Evolutionary conservation across 2,329 filamentous ascomycete genomes (phyloP).

Genomic region (Pezizomycotina sp.): DNA sequence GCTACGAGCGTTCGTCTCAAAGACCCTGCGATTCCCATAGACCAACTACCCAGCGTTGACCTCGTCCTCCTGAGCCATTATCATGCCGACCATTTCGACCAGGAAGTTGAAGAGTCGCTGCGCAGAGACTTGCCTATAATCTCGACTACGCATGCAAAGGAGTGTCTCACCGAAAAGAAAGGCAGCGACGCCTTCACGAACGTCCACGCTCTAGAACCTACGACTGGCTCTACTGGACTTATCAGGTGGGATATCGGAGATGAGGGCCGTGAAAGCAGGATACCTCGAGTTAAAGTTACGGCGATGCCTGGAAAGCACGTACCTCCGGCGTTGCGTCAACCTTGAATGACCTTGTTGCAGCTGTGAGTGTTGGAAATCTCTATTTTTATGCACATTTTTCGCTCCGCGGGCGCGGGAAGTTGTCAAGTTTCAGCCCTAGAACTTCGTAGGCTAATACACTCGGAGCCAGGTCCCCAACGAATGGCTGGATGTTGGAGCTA

Average conservation of each 20-base stretch:
- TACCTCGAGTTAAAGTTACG: slow-evolving; percentile 38
- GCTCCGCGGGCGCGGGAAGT: no score
- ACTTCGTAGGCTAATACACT: slow-evolving; percentile 31
- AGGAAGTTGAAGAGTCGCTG: slow-evolving; percentile 36
- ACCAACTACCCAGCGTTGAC: slow-evolving; percentile 44
- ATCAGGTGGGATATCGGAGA: no score
- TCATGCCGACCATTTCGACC: slow-evolving; percentile 43
- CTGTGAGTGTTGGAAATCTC: no score
- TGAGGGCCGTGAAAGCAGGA: slow-evolving; percentile 20
- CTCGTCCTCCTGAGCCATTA: slow-evolving; percentile 47
- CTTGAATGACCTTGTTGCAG: slow-evolving; percentile 33
- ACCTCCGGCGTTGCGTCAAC: slow-evolving; percentile 31
- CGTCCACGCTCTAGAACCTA: slow-evolving; percentile 42
- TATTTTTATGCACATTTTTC: slow-evolving; percentile 27
- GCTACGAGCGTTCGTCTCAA: slow-evolving; percentile 40
- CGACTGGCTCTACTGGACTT: slow-evolving; percentile 35
- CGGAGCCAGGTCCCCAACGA: slow-evolving; percentile 42
- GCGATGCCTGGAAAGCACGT: slow-evolving; percentile 51
- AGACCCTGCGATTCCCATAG: slow-evolving; percentile 44
- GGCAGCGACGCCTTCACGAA: slow-evolving; percentile 37
- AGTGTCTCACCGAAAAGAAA: slow-evolving; percentile 33
- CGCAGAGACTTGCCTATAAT: slow-evolving; percentile 43
- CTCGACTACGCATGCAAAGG: slow-evolving; percentile 44
- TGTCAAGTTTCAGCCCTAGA: slow-evolving; percentile 27
- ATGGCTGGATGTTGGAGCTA: slow-evolving; percentile 50